Percentiles rank a stretch among this genome's conserved stretches.
phyloP scores from a whole-genome alignment of 78 protist genomes.

The Dictyostelium intermedium region DNA sequence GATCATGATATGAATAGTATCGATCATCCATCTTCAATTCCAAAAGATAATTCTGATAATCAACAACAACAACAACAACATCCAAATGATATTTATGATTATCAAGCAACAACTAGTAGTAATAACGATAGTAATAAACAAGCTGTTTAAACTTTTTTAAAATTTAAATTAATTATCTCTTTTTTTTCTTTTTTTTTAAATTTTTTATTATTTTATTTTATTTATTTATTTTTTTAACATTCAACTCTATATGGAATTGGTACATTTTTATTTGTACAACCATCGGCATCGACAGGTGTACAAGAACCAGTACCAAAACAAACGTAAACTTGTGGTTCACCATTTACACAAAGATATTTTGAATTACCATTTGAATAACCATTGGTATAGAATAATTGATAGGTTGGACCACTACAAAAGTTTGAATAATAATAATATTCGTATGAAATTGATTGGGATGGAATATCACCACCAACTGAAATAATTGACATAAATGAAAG shows the following conservation, averaged over 20 bases:
- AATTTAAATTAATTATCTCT: not conserved
- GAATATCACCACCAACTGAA: not conserved
- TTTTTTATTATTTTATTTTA: not conserved
- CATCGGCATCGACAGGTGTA: not conserved
- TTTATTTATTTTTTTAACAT: not conserved
- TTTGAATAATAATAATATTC: constrained; percentile 5
- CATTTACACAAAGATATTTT: not conserved
- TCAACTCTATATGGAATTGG: constrained; percentile 7
- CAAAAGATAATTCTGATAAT: not conserved
- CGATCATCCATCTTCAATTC: not conserved
- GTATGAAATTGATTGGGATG: not conserved
- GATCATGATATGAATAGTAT: not conserved
- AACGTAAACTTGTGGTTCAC: constrained; percentile 11
- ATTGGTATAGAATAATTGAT: not conserved
- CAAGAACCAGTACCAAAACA: not conserved
- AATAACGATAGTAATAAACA: not conserved
- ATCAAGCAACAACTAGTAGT: not conserved
- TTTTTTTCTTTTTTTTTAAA: not conserved
- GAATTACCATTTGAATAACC: not conserved
- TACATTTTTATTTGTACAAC: not conserved
- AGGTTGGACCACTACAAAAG: constrained; percentile 56
- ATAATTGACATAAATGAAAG: not conserved
- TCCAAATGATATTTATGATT: not conserved
- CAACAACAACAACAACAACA: not conserved
- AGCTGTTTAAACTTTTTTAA: not conserved